Evolutionary conservation across 495 filamentous ascomycete species (phyloP).

Genomic region (Neurospora sp.): DNA sequence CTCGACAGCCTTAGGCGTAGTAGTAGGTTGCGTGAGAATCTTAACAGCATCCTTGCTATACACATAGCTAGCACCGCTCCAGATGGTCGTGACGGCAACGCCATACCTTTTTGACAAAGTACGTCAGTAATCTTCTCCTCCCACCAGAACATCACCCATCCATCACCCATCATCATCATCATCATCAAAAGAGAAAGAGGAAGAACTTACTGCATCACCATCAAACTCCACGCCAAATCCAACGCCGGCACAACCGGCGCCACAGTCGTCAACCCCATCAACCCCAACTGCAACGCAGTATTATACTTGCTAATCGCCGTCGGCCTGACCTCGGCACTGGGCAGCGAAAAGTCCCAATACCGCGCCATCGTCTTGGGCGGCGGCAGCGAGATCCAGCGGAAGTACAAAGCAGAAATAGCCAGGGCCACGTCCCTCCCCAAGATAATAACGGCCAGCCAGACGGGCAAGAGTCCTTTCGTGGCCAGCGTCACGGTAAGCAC

Average conservation of each 20-base stretch:
- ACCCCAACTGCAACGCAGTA: slow-evolving; percentile 66
- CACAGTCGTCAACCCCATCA: slow-evolving; percentile 69
- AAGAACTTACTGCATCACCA: slow-evolving; percentile 59
- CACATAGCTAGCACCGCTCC: slow-evolving; percentile 76
- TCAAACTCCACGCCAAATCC: slow-evolving; percentile 47
- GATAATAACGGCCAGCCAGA: slow-evolving; percentile 81
- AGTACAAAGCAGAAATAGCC: slow-evolving; percentile 84
- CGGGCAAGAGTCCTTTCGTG: slow-evolving; percentile 68
- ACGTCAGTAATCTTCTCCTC: background rate
- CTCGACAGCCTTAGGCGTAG: background rate
- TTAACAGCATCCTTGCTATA: slow-evolving; percentile 74
- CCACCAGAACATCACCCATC: background rate
- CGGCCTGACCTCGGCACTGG: slow-evolving; percentile 84
- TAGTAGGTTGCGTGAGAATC: slow-evolving; percentile 47
- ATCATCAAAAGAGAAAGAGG: background rate
- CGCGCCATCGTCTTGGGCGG: slow-evolving; percentile 81
- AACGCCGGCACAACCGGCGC: slow-evolving; percentile 51
- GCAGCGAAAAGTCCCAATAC: slow-evolving; percentile 98
- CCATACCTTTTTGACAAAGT: slow-evolving; percentile 42
- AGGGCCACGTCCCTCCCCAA: slow-evolving; percentile 83
- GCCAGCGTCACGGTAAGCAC: slow-evolving; percentile 76
- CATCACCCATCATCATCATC: background rate
- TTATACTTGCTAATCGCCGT: slow-evolving; percentile 88
- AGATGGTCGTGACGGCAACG: slow-evolving; percentile 71
- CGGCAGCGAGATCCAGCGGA: slow-evolving; percentile 86